Base-by-base conservation (phyloP, 352 stramenopile species). In the Globisporangium echinulatum region DNA sequence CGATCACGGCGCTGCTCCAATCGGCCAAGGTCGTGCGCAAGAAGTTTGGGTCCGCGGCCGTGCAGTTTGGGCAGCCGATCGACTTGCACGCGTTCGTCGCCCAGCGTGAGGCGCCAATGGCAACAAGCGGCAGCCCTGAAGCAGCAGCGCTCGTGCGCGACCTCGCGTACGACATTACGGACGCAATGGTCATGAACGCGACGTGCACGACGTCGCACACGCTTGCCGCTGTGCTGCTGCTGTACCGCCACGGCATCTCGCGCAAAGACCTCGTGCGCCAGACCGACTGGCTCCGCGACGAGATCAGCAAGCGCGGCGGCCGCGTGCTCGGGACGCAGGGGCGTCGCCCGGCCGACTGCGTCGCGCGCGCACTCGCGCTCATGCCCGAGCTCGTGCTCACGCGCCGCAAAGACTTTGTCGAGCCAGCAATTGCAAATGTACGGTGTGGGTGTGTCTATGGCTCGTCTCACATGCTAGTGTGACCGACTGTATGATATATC, bases 1-100 rank as follows among this genome's bases (percentile, higher is more conserved):
- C 83, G 42, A 69, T 87, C 51, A 68, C 69, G 2, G 80, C 83
- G 53, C 58, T 94, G 49, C 54, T 92, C 46, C 87, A 88, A 48
- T 85, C 85, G 56, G 76, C 74, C 42, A 81, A 74, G 17, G 70
- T 92, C 11, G 67, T 85, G 49, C 82, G 81, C 57, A 85, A 90
- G 53, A 87, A 91, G 59, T 94, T 92, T 59, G 85, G 85, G 13
- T 91, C 79, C 2, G 87, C 92, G 47, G 88, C 82, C 6, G 79
- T 94, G 19, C 79, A 90, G 38, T 91, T 92, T 61, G 82, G 79
- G 5, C 56, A 67, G 4, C 82, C 85, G 19, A 82, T 94, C 56
- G 81, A 88, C 54, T 54, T 94, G 7, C 77, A 79, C 33, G 50
- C 85, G 39, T 82, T 88, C 50, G 68, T 80, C 5, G 65, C 62